Evolutionary conservation across 2,329 filamentous ascomycete genomes (phyloP).

Genomic region (Albifimbria verrucaria): DNA sequence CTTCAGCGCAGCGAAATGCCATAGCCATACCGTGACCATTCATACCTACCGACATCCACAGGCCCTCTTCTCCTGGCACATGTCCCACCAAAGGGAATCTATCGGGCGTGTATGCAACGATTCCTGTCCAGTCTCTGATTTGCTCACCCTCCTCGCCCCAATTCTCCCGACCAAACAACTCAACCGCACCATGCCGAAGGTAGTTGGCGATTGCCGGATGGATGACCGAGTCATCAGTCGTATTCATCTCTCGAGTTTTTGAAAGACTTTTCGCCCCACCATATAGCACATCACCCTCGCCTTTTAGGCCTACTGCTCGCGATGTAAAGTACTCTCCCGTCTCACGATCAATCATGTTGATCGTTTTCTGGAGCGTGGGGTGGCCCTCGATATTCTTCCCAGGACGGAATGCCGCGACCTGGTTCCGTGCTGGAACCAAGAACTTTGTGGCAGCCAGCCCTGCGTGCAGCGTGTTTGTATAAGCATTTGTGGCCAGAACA

Average conservation of each 20-base stretch:
- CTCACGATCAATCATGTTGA: slow-evolving; percentile 18
- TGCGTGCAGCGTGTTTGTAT: slow-evolving; percentile 42
- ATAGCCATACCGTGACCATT: slow-evolving; percentile 67
- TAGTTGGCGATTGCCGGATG: slow-evolving; percentile 49
- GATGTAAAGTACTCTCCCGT: slow-evolving; percentile 34
- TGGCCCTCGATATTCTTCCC: slow-evolving; percentile 15
- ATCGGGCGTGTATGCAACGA: slow-evolving; percentile 55
- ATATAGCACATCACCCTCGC: slow-evolving; percentile 24
- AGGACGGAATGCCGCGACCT: slow-evolving; percentile 41
- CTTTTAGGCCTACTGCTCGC: slow-evolving; percentile 20
- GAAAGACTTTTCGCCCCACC: slow-evolving; percentile 20
- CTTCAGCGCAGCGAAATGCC: slow-evolving; percentile 57
- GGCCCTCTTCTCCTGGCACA: slow-evolving; percentile 37
- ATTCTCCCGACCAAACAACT: slow-evolving; percentile 38
- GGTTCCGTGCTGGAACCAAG: slow-evolving; percentile 47
- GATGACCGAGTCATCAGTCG: slow-evolving; percentile 49
- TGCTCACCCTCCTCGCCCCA: slow-evolving; percentile 44
- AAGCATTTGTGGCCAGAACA: slow-evolving; percentile 52
- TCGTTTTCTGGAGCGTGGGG: slow-evolving; percentile 15
- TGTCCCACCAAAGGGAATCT: slow-evolving; percentile 50
- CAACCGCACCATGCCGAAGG: slow-evolving; percentile 36
- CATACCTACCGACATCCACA: slow-evolving; percentile 59
- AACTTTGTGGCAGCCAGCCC: slow-evolving; percentile 36
- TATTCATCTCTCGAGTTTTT: slow-evolving; percentile 13
- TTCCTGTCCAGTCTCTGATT: slow-evolving; percentile 50